Evolutionary conservation across 805 yeast genomes (phyloP).

Genomic region (Kurtzmaniella cleridarum): DNA sequence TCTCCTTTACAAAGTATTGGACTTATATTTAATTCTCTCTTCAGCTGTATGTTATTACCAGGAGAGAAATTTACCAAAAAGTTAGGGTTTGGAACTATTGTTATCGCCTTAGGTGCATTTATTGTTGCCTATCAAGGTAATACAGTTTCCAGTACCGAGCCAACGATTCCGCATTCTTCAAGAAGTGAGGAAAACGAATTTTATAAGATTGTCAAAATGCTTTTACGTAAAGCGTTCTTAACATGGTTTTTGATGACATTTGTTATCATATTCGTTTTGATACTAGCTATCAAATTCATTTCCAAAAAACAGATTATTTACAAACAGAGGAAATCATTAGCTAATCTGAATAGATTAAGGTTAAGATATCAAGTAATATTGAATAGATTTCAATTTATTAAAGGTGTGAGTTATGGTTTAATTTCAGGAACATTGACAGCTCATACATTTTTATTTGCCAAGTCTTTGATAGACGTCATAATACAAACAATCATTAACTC

Average conservation of each 20-base stretch:
- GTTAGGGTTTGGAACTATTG: constrained; percentile 58
- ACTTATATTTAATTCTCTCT: constrained; percentile 76
- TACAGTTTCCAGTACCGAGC: constrained; percentile 43
- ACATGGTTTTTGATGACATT: constrained; percentile 48
- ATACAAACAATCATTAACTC: constrained; percentile 36
- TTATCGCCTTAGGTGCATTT: constrained; percentile 71
- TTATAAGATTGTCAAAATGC: constrained; percentile 34
- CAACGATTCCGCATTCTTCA: constrained; percentile 11
- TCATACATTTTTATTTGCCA: constrained; percentile 81
- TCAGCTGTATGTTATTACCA: constrained; percentile 58
- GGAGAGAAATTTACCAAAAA: constrained; percentile 59
- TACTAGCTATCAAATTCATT: constrained; percentile 18
- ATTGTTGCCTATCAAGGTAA: constrained; percentile 71
- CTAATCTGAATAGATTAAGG: constrained; percentile 5
- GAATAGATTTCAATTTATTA: constrained; percentile 26
- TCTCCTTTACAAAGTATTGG: constrained; percentile 86
- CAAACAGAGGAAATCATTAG: constrained; percentile 1
- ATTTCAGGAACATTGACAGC: constrained; percentile 78
- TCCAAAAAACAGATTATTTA: constrained; percentile 9
- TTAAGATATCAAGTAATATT: constrained; percentile 3
- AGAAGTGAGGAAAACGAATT: constrained; percentile 22
- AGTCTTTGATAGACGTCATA: constrained; percentile 69
- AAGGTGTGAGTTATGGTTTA: constrained; percentile 63
- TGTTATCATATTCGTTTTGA: constrained; percentile 18
- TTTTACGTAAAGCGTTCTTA: constrained; percentile 43